A percentile compares a stretch with the other conserved stretches of the same genome.
Conservation (phyloP, 2,329 filamentous ascomycete species). For the Penicillium sp. region DNA sequence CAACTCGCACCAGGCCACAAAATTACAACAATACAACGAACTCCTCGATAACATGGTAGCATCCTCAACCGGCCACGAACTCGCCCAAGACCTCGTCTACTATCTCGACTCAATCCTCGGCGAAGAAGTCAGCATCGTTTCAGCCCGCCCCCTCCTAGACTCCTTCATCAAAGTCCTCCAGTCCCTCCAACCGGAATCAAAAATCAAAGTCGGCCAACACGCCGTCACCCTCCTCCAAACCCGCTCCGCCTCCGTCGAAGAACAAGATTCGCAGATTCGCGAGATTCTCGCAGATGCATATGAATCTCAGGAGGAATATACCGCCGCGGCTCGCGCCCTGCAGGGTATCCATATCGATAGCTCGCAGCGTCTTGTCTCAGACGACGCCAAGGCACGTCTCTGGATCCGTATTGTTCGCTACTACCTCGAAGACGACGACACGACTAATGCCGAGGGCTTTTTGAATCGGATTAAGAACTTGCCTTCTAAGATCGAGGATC, state of each 20-base stretch:
- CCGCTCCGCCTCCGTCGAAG: conserved; percentile 74
- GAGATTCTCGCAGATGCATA: conserved; percentile 81
- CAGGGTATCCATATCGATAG: conserved; percentile 85
- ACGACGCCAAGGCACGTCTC: conserved; percentile 77
- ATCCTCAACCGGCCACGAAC: conserved; percentile 46
- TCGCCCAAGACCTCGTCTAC: conserved; percentile 65
- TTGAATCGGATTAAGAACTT: conserved; percentile 95
- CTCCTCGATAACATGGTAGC: conserved; percentile 60
- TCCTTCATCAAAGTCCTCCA: conserved; percentile 67
- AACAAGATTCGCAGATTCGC: conserved; percentile 78
- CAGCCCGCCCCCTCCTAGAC: conserved; percentile 69
- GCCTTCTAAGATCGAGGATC: conserved; percentile 73
- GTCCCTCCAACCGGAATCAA: conserved; percentile 58
- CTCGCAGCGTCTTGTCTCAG: conserved; percentile 79
- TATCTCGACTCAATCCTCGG: conserved; percentile 70
- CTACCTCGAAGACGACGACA: conserved; percentile 92
- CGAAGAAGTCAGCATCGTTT: conserved; percentile 73
- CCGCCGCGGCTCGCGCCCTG: conserved; percentile 73
- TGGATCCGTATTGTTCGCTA: conserved; percentile 95
- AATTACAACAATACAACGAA: conserved; percentile 58
- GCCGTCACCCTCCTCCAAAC: conserved; percentile 69
- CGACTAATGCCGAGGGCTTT: conserved; percentile 78
- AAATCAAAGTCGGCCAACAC: conserved; percentile 74
- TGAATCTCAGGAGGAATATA: conserved; percentile 79
- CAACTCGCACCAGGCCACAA: conserved; percentile 50